These are phyloP conservation scores for Castanea crenata DNA, from an alignment of 306 rosid species.

Conservation along the genomic window DNA sequence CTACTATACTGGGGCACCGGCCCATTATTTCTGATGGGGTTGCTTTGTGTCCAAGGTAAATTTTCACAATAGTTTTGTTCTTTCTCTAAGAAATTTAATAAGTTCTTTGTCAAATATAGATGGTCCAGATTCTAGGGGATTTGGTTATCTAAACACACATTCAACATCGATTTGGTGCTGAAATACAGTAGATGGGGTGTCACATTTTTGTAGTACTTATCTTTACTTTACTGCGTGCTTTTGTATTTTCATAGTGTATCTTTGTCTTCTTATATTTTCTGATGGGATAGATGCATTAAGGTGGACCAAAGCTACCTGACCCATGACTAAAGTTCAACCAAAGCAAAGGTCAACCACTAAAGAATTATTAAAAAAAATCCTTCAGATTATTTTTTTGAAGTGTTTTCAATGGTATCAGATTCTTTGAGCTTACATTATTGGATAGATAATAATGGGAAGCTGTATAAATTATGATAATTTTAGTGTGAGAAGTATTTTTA, in stretches of 20 bases:
- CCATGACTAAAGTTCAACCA: constrained; percentile 47
- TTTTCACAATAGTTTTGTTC: constrained; percentile 7
- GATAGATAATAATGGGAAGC: constrained; percentile 21
- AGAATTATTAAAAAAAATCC: constrained; percentile 29
- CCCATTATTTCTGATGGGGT: constrained; percentile 20
- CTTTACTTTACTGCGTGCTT: constrained; percentile 15
- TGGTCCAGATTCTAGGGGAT: neutral
- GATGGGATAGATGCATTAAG: constrained; percentile 48
- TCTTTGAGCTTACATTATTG: constrained; percentile 35
- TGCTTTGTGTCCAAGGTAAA: neutral
- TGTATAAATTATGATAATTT: neutral
- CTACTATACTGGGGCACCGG: constrained; percentile 21
- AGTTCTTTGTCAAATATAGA: neutral
- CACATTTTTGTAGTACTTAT: constrained; percentile 21
- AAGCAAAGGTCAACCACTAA: constrained; percentile 71
- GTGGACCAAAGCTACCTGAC: constrained; percentile 58
- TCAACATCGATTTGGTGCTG: constrained; percentile 21
- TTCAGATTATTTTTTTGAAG: constrained; percentile 9
- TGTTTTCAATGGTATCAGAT: constrained; percentile 14
- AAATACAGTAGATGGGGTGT: constrained; percentile 17
- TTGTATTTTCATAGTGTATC: constrained; percentile 29
- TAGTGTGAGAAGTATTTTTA: too few species aligned
- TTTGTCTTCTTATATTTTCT: constrained; percentile 50
- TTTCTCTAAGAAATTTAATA: neutral
- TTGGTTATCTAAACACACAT: constrained; percentile 17